A percentile compares a stretch with the other conserved stretches of the same genome.
Evolutionary conservation across 768 basidiomycete species (phyloP).

Genomic region (Rhizopogon vesiculosus): DNA sequence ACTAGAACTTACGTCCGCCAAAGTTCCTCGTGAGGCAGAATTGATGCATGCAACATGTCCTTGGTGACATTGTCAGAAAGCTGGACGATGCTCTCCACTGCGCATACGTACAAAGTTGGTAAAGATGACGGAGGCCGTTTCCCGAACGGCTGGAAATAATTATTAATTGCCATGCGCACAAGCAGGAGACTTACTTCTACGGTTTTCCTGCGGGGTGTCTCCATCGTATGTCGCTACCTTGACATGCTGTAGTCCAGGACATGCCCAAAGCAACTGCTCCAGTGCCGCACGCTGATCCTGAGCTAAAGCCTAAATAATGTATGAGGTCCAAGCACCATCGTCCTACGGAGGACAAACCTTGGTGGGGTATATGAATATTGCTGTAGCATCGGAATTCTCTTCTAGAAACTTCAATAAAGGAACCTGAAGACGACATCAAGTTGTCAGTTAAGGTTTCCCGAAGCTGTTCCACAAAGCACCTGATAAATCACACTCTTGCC

Average conservation of each 20-base stretch:
- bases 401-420: slow-evolving; percentile 67
- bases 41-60: slow-evolving; percentile 85
- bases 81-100: neutral
- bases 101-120: slow-evolving; percentile 74
- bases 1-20: slow-evolving; percentile 62
- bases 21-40: slow-evolving; percentile 77
- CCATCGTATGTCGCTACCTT: slow-evolving; percentile 82
- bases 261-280: slow-evolving; percentile 57
- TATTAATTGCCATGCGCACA: neutral
- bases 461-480: slow-evolving; percentile 31
- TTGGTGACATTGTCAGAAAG: slow-evolving; percentile 19
- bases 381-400: slow-evolving; percentile 54
- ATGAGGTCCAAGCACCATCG: neutral
- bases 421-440: slow-evolving; percentile 43
- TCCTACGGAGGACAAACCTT: slow-evolving; percentile 42
- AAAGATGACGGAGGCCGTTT: slow-evolving; percentile 74
- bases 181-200: slow-evolving; percentile 41
- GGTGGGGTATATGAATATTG: slow-evolving; percentile 86
- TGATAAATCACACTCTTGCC: slow-evolving; percentile 89
- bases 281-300: slow-evolving; percentile 80
- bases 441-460: neutral
- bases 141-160: slow-evolving; percentile 52
- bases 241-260: slow-evolving; percentile 58
- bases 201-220: slow-evolving; percentile 70
- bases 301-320: slow-evolving; percentile 61